phyloP scores from a whole-genome alignment of 306 rosid genomes.

The Rosa multiflora region DNA sequence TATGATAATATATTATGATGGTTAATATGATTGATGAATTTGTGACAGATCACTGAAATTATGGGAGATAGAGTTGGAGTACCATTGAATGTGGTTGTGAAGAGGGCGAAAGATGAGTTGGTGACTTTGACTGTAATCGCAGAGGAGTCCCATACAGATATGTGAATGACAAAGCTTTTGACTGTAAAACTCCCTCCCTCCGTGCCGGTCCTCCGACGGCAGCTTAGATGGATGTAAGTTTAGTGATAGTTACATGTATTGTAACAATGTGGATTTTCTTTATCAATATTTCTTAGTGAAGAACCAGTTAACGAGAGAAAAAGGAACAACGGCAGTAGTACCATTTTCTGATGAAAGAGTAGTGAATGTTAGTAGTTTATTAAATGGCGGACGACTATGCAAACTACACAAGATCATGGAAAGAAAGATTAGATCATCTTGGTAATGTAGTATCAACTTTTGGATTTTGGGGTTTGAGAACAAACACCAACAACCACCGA shows the following conservation, averaged over 20 bases:
- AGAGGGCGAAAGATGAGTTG: constrained; percentile 42
- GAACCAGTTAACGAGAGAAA: background rate
- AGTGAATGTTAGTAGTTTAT: background rate
- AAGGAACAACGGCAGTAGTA: background rate
- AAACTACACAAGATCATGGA: background rate
- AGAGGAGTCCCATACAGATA: constrained; percentile 58
- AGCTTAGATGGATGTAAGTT: background rate
- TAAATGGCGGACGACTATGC: background rate
- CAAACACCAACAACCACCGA: too few relatives aligned
- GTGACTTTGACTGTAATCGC: constrained; percentile 66
- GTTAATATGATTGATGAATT: background rate
- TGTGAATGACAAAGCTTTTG: constrained; percentile 23
- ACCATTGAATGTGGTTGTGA: constrained; percentile 59
- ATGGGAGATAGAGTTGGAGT: constrained; percentile 75
- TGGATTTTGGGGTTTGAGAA: background rate
- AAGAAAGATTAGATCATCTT: background rate
- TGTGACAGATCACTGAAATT: constrained; percentile 67
- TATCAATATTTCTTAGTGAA: background rate
- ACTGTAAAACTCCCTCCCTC: background rate
- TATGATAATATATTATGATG: background rate
- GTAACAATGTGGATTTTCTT: background rate
- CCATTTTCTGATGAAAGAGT: background rate
- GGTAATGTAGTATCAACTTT: background rate
- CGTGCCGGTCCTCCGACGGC: background rate
- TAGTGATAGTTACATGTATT: background rate